phyloP scores from a whole-genome alignment of 2,329 filamentous ascomycete species.

The Alternaria arbusti region DNA sequence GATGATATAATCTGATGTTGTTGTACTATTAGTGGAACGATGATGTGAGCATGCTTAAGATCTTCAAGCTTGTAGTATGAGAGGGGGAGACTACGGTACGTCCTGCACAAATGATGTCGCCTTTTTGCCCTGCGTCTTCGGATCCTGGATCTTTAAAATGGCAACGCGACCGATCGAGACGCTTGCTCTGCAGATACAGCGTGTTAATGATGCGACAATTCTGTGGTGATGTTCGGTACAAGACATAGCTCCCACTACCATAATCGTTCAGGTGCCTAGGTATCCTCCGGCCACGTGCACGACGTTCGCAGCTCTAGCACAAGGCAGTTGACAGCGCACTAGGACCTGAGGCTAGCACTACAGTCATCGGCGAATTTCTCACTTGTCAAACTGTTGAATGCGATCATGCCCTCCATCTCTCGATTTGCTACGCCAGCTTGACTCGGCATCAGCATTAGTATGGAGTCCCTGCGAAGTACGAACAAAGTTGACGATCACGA shows the following conservation, averaged over 20 bases:
- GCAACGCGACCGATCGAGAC: slow-evolving; percentile 1
- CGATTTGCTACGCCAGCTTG: neutral
- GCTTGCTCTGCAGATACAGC: neutral
- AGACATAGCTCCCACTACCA: neutral
- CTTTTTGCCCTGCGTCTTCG: neutral
- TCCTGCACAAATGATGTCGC: neutral
- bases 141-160: neutral
- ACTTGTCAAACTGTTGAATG: neutral
- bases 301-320: slow-evolving; percentile 1
- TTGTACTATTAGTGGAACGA: neutral
- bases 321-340: neutral
- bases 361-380: neutral
- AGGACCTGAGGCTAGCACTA: neutral
- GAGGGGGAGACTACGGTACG: slow-evolving; percentile 1
- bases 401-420: neutral
- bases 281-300: slow-evolving; percentile 1
- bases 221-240: neutral
- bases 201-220: neutral
- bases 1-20: neutral
- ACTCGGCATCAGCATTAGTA: neutral
- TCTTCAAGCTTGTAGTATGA: neutral
- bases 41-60: neutral
- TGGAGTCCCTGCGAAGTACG: slow-evolving; percentile 12
- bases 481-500: slow-evolving; percentile 24
- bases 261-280: neutral